These are phyloP conservation scores for Scedosporium boydii DNA, from an alignment of 2,329 filamentous ascomycete species.

Conservation along the genomic window DNA sequence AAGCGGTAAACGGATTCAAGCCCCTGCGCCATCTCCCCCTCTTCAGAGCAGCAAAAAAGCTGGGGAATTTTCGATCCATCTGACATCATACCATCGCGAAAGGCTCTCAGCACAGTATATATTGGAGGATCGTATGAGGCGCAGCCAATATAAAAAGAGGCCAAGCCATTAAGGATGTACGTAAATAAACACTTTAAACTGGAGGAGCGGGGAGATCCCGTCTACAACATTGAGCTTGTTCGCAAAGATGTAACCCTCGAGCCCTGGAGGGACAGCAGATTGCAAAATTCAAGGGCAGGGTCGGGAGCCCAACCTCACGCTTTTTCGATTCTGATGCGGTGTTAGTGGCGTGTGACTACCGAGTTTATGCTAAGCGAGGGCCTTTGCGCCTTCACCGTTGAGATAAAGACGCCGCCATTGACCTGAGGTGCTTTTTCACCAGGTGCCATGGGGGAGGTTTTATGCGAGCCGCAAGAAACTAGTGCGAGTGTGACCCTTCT, in stretches of 20 bases:
- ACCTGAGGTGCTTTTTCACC: neutral
- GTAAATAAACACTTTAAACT: no score
- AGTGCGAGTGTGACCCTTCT: neutral
- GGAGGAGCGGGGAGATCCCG: neutral
- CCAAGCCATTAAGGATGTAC: no score
- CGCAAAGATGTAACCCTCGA: neutral
- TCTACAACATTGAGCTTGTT: neutral
- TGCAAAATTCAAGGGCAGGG: neutral
- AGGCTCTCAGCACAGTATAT: neutral
- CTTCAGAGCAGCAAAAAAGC: neutral
- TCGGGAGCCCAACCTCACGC: no score
- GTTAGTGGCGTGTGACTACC: no score
- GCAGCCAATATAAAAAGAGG: neutral
- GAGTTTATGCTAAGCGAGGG: no score
- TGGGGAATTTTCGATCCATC: neutral
- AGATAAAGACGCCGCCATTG: no score
- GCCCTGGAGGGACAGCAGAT: neutral
- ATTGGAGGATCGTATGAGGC: neutral
- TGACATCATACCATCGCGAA: neutral
- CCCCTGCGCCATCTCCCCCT: neutral
- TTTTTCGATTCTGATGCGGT: no score
- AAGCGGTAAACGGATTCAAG: neutral
- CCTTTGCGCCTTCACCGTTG: no score
- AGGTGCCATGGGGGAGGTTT: neutral
- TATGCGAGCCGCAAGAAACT: neutral